These are phyloP conservation scores for Septoria petroselini DNA, from an alignment of 2,329 filamentous ascomycete species.

Conservation along the genomic window DNA sequence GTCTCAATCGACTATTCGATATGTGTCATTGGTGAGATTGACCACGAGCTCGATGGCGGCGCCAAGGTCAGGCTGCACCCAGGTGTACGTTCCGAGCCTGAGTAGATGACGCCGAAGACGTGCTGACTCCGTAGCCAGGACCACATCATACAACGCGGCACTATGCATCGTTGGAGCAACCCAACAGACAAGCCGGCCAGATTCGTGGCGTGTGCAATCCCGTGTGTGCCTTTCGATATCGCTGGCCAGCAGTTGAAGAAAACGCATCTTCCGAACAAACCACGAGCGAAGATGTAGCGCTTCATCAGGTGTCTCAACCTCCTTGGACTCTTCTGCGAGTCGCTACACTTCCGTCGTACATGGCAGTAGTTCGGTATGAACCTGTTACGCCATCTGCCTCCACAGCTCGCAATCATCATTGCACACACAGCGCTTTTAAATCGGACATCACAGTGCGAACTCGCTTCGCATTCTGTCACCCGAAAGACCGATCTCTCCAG, in stretches of 20 bases:
- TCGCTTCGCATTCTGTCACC: too few relatives aligned
- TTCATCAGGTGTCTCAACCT: too few relatives aligned
- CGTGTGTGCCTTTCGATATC: slow-evolving; percentile 26
- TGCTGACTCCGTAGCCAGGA: slow-evolving; percentile 20
- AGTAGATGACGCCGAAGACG: too few relatives aligned
- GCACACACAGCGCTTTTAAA: too few relatives aligned
- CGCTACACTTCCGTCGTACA: too few relatives aligned
- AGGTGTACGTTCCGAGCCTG: slow-evolving; percentile 25
- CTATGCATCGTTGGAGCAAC: slow-evolving; percentile 28
- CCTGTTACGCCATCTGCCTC: too few relatives aligned
- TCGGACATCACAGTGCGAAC: too few relatives aligned
- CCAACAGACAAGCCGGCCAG: slow-evolving; percentile 25
- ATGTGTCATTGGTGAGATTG: slow-evolving; percentile 25
- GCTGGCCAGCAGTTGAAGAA: slow-evolving; percentile 22
- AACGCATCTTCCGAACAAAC: slow-evolving; percentile 1
- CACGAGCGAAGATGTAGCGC: slow-evolving; percentile 6
- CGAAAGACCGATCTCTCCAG: too few relatives aligned
- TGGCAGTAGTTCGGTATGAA: too few relatives aligned
- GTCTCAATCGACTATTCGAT: slow-evolving; percentile 27
- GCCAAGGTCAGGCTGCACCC: slow-evolving; percentile 25
- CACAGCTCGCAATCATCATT: too few relatives aligned
- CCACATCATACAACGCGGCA: slow-evolving; percentile 27
- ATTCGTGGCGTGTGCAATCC: slow-evolving; percentile 23
- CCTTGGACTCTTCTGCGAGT: too few relatives aligned
- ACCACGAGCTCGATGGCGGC: slow-evolving; percentile 28